These are phyloP conservation scores for Entomortierella beljakovae DNA, from an alignment of 192 early-diverging fungal genomes.

Conservation along the genomic window DNA sequence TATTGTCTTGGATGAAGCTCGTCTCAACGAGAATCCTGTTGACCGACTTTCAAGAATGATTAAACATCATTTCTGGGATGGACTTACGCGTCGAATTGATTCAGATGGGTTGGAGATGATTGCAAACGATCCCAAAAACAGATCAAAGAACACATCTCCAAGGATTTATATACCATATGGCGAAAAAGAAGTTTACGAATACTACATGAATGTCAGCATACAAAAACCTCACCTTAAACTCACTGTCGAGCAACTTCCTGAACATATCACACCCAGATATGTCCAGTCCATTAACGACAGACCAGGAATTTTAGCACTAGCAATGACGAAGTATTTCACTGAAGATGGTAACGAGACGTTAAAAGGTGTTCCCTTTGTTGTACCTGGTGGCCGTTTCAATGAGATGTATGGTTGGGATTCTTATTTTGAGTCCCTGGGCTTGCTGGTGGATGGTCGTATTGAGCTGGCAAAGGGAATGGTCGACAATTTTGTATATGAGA, in stretches of 20 bases:
- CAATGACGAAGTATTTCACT: conserved; percentile 64
- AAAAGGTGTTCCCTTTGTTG: conserved; percentile 92
- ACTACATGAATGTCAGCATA: conserved; percentile 80
- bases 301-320: conserved; percentile 93
- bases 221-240: conserved; percentile 77
- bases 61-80: conserved; percentile 95
- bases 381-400: conserved; percentile 98
- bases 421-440: conserved; percentile 93
- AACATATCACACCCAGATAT: conserved; percentile 88
- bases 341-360: conserved; percentile 63
- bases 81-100: conserved; percentile 89
- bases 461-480: conserved; percentile 95
- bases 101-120: conserved; percentile 89
- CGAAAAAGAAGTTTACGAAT: conserved; percentile 80
- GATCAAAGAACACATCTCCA: conserved; percentile 76
- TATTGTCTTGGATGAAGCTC: conserved; percentile 89
- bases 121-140: conserved; percentile 93
- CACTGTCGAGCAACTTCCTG: conserved; percentile 84
- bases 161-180: conserved; percentile 94
- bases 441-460: conserved; percentile 86
- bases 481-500: conserved; percentile 97
- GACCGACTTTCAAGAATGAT: conserved; percentile 92
- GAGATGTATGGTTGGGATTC: conserved; percentile 99
- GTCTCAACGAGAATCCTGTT: conserved; percentile 95
- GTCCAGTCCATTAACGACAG: conserved; percentile 91